These are phyloP conservation scores for Sporothrix protearum DNA, from an alignment of 2,329 filamentous ascomycete species.

Conservation along the genomic window DNA sequence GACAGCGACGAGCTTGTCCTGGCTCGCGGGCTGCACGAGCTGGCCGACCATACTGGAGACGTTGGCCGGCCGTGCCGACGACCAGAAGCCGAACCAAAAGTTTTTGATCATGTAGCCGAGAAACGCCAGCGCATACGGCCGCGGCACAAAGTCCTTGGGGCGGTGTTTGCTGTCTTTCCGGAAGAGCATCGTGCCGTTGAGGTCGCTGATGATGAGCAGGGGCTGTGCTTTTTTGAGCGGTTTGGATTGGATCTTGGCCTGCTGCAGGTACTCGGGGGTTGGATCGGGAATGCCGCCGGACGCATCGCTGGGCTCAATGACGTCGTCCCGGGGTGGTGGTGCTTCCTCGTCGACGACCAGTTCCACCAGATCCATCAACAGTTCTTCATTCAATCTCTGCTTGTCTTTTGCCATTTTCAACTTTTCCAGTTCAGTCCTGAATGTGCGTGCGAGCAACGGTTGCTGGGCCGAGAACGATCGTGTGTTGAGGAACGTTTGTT, in stretches of 20 bases:
- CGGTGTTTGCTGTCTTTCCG: conserved; percentile 53
- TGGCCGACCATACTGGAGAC: conserved; percentile 64
- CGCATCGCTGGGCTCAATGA: not conserved
- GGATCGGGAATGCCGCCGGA: conserved; percentile 59
- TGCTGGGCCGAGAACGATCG: not conserved
- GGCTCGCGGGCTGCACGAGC: conserved; percentile 48
- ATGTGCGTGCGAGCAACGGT: too few relatives aligned
- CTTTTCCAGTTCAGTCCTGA: too few relatives aligned
- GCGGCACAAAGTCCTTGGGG: conserved; percentile 56
- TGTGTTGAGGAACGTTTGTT: too few relatives aligned
- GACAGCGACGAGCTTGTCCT: conserved; percentile 56
- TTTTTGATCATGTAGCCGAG: conserved; percentile 68
- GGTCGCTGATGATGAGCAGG: conserved; percentile 80
- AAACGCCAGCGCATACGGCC: conserved; percentile 67
- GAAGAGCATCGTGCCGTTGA: conserved; percentile 85
- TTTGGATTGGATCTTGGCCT: conserved; percentile 40
- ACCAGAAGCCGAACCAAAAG: conserved; percentile 86
- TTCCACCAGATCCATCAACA: too few relatives aligned
- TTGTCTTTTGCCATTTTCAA: too few relatives aligned
- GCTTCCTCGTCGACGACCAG: too few relatives aligned
- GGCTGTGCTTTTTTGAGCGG: conserved; percentile 53
- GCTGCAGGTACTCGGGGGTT: conserved; percentile 56
- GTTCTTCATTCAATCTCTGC: too few relatives aligned
- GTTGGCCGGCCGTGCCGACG: conserved; percentile 72
- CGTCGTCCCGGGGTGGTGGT: not conserved